Percentiles rank a stretch among this genome's conserved stretches.
Conservation (phyloP, 148 eudicot species). For the Amaranthus hypochondriacus region DNA sequence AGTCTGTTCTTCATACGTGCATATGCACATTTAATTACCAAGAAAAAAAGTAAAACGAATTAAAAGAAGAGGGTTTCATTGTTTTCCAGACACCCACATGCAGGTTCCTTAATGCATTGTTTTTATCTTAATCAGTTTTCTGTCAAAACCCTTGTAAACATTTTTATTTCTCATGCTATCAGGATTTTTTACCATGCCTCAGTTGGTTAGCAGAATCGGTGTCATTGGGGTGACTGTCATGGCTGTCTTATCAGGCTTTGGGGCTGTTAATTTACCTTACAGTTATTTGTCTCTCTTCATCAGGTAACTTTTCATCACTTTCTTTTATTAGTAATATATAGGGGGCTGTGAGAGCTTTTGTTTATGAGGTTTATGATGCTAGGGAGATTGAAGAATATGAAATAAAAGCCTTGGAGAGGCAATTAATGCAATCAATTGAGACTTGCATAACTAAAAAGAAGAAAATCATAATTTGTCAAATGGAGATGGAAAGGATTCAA, state of each 20-base stretch:
- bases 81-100: background rate
- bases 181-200: slow-evolving; percentile 97
- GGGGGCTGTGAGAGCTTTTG: background rate
- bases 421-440: slow-evolving; percentile 95
- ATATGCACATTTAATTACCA: too few relatives aligned
- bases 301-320: slow-evolving; percentile 39
- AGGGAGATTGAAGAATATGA: slow-evolving; percentile 97
- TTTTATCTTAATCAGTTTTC: background rate
- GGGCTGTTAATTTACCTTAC: slow-evolving; percentile 97
- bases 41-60: background rate
- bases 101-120: background rate
- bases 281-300: slow-evolving; percentile 95
- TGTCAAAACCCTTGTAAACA: background rate
- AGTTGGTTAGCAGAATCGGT: slow-evolving; percentile 96
- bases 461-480: slow-evolving; percentile 79
- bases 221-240: slow-evolving; percentile 97
- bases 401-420: slow-evolving; percentile 88
- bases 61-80: background rate
- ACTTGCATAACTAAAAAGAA: slow-evolving; percentile 80
- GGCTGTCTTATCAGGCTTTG: slow-evolving; percentile 98
- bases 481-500: slow-evolving; percentile 85
- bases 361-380: slow-evolving; percentile 17
- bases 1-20: too few relatives aligned
- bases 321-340: background rate
- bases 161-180: slow-evolving; percentile 3